Conservation (phyloP, 805 yeast genomes). For the Ogataea siamensis region DNA sequence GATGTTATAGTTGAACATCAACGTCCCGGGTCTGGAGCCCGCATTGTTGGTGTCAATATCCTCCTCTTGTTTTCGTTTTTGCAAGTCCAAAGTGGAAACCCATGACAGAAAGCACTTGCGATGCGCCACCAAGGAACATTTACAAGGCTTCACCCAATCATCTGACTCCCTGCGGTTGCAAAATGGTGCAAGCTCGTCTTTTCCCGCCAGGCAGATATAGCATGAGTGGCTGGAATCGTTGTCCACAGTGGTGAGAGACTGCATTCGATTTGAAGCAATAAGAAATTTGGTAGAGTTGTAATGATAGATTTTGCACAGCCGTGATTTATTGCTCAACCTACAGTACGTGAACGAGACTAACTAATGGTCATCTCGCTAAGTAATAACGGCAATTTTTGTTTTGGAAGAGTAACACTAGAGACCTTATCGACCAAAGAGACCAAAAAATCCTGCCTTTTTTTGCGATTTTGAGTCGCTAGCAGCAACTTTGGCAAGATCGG, state of each 20-base stretch:
- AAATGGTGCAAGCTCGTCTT: slow-evolving; percentile 33
- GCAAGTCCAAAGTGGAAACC: slow-evolving; percentile 35
- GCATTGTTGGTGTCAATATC: slow-evolving; percentile 5
- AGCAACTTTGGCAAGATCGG: slow-evolving; percentile 13
- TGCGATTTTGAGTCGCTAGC: slow-evolving; percentile 17
- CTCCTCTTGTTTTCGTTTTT: slow-evolving; percentile 16
- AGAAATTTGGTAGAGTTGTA: neutral
- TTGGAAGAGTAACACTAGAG: no score
- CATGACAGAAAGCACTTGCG: slow-evolving; percentile 43
- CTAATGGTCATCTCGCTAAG: no score
- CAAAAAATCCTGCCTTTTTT: slow-evolving; percentile 68
- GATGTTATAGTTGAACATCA: slow-evolving; percentile 17
- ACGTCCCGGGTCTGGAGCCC: slow-evolving; percentile 8
- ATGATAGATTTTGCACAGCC: no score
- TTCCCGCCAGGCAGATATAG: slow-evolving; percentile 32
- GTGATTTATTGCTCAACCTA: no score
- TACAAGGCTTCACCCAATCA: slow-evolving; percentile 46
- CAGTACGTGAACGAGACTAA: no score
- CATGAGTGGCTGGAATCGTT: slow-evolving; percentile 21
- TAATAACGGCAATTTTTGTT: no score
- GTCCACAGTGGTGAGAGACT: slow-evolving; percentile 17
- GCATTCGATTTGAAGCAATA: slow-evolving; percentile 12
- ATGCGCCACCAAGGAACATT: slow-evolving; percentile 46
- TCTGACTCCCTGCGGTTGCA: slow-evolving; percentile 30
- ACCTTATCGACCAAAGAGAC: slow-evolving; percentile 57